phyloP scores from a whole-genome alignment of 2,329 filamentous ascomycete species.

The Westerdykella ornata region DNA sequence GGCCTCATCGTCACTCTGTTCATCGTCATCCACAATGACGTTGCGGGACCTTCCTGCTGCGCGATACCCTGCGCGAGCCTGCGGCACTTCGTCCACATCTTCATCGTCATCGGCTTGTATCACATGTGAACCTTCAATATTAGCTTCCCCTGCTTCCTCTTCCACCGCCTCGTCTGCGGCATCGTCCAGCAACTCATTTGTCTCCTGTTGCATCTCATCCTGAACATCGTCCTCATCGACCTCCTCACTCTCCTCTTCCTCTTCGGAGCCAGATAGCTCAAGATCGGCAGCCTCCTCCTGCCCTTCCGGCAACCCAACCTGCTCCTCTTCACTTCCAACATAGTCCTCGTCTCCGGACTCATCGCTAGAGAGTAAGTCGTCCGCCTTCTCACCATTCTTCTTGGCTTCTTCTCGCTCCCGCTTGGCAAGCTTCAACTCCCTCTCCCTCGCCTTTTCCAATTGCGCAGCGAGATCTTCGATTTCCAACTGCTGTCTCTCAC shows the following conservation, averaged over 20 bases:
- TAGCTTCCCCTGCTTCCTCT: constrained; percentile 10
- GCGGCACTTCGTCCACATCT: constrained; percentile 38
- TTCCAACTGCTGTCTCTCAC: constrained; percentile 71
- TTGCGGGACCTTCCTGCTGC: constrained; percentile 41
- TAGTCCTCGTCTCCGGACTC: constrained; percentile 53
- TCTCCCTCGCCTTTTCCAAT: constrained; percentile 72
- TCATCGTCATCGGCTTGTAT: constrained; percentile 34
- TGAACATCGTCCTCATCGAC: constrained; percentile 28
- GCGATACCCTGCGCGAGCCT: constrained; percentile 32
- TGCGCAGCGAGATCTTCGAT: constrained; percentile 66
- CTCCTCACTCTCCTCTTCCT: constrained; percentile 36
- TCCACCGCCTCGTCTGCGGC: constrained; percentile 35
- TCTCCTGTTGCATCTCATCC: constrained; percentile 29
- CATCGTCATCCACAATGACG: constrained; percentile 62
- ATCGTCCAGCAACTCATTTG: constrained; percentile 34
- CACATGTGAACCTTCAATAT: no score
- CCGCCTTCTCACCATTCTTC: constrained; percentile 47
- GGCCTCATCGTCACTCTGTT: constrained; percentile 26
- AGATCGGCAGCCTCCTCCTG: constrained; percentile 35
- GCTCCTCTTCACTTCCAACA: constrained; percentile 42
- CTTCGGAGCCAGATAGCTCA: constrained; percentile 43
- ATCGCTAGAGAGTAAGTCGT: constrained; percentile 44
- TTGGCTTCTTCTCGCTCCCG: constrained; percentile 69
- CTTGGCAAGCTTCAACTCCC: constrained; percentile 72
- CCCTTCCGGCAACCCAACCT: constrained; percentile 35